Percentiles rank a stretch among this genome's conserved stretches.
Evolutionary conservation across 2,329 filamentous ascomycete genomes (phyloP).

Genomic region (Hawksworthiomyces lignivorus): DNA sequence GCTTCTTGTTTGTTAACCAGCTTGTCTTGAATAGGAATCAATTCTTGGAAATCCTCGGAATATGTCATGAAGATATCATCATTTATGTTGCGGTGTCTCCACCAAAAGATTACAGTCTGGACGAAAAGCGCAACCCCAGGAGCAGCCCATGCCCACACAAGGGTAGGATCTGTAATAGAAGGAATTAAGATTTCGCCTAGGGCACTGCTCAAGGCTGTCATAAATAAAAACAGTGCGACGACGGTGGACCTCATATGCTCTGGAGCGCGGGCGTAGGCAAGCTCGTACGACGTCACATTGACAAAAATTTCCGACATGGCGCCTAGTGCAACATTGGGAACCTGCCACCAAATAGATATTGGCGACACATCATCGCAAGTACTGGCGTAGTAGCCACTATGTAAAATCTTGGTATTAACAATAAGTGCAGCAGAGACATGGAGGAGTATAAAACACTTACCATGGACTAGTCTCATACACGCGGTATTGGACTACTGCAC

Average conservation of each 20-base stretch:
- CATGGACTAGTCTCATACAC: conserved; percentile 46
- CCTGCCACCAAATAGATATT: conserved; percentile 46
- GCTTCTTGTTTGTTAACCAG: too few species aligned
- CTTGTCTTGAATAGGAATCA: too few species aligned
- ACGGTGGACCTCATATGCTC: conserved; percentile 55
- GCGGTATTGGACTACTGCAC: conserved; percentile 47
- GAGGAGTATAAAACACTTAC: conserved; percentile 24
- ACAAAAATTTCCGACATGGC: conserved; percentile 50
- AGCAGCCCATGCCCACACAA: conserved; percentile 36
- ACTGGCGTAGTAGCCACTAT: conserved; percentile 33
- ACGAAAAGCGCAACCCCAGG: conserved; percentile 38
- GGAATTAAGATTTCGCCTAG: conserved; percentile 35
- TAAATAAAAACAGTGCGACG: conserved; percentile 48
- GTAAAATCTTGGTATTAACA: background rate
- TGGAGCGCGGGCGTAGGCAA: conserved; percentile 62
- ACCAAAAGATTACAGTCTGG: conserved; percentile 41
- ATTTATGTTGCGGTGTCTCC: conserved; percentile 36
- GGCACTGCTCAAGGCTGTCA: conserved; percentile 48
- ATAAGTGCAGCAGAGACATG: too few species aligned
- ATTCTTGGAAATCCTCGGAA: conserved; percentile 7
- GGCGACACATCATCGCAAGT: conserved; percentile 28
- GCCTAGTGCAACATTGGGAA: conserved; percentile 42
- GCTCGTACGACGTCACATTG: conserved; percentile 57
- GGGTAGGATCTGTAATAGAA: too few species aligned
- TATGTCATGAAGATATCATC: conserved; percentile 34